Percentiles rank a stretch among this genome's conserved stretches.
Conservation (phyloP, 176 grass and related monocot genomes). For the Ananas comosus region DNA sequence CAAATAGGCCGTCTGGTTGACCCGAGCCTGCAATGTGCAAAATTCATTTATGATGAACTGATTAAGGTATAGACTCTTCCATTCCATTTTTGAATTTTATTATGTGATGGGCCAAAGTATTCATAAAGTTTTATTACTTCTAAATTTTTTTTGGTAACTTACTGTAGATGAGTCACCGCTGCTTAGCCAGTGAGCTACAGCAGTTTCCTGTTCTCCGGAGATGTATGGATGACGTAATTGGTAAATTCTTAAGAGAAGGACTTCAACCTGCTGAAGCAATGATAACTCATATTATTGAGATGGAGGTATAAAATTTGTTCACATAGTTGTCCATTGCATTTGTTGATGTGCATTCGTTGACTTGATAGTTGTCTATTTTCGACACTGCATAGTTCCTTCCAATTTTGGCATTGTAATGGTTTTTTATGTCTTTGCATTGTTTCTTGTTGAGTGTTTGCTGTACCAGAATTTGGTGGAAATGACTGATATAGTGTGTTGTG, state of each 20-base stretch:
- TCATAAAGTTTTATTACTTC: background rate
- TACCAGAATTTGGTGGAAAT: too few relatives aligned
- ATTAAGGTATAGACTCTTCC: constrained; percentile 44
- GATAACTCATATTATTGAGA: constrained; percentile 89
- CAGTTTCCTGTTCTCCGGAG: constrained; percentile 80
- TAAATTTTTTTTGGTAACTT: background rate
- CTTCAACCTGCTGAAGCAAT: constrained; percentile 94
- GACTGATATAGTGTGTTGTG: too few relatives aligned
- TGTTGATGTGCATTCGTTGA: too few relatives aligned
- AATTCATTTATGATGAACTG: constrained; percentile 93
- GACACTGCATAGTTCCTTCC: too few relatives aligned
- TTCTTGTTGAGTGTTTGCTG: too few relatives aligned
- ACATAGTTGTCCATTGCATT: background rate
- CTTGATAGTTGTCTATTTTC: background rate
- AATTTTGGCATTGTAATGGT: too few relatives aligned
- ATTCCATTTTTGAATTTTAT: background rate
- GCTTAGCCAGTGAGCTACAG: constrained; percentile 66
- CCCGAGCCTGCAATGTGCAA: constrained; percentile 90
- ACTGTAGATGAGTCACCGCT: constrained; percentile 77
- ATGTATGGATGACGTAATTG: constrained; percentile 94
- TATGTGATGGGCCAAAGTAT: too few relatives aligned
- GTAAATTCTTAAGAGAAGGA: constrained; percentile 77
- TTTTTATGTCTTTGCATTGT: too few relatives aligned
- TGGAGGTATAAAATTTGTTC: constrained; percentile 54
- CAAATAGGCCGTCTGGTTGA: constrained; percentile 90